Evolutionary conservation across 1,284 basidiomycete species (phyloP).

Genomic region (Irpex sp.): DNA sequence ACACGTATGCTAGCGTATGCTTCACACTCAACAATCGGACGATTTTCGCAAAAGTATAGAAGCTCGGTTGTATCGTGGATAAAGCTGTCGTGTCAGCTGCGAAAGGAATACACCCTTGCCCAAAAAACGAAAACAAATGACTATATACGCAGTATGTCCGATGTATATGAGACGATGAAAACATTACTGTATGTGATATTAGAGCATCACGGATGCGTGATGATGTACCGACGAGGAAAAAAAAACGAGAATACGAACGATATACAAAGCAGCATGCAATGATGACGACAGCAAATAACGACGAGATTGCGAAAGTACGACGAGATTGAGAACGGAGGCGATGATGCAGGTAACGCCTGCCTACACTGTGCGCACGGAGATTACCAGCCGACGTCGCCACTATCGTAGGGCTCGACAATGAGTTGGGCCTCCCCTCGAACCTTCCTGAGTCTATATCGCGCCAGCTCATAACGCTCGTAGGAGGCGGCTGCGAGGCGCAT

Average conservation of each 20-base stretch:
- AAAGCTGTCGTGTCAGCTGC: not conserved
- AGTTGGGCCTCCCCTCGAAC: conserved; percentile 52
- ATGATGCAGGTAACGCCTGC: not conserved
- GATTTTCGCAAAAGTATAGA: not conserved
- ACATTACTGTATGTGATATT: not conserved
- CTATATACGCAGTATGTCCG: not conserved
- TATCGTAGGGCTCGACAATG: conserved; percentile 54
- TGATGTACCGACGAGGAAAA: not conserved
- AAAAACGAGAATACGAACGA: not conserved
- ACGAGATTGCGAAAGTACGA: not conserved
- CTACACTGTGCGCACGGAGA: not conserved
- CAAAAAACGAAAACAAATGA: not conserved
- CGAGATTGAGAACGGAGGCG: not conserved
- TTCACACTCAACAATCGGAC: not conserved
- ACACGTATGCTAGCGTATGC: too few species aligned
- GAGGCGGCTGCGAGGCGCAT: conserved; percentile 76
- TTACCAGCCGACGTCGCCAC: conserved; percentile 73
- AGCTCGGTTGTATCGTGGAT: not conserved
- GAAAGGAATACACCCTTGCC: too few species aligned
- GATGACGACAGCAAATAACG: conserved; percentile 1
- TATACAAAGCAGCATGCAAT: not conserved
- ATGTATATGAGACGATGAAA: not conserved
- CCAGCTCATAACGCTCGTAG: conserved; percentile 78
- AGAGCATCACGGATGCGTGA: not conserved
- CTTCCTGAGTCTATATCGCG: conserved; percentile 73